Percentiles rank a stretch among this genome's conserved stretches.
Conservation (phyloP, 225 moss, liverwort and hornwort species). For the Pseudoscleropodium purum region DNA sequence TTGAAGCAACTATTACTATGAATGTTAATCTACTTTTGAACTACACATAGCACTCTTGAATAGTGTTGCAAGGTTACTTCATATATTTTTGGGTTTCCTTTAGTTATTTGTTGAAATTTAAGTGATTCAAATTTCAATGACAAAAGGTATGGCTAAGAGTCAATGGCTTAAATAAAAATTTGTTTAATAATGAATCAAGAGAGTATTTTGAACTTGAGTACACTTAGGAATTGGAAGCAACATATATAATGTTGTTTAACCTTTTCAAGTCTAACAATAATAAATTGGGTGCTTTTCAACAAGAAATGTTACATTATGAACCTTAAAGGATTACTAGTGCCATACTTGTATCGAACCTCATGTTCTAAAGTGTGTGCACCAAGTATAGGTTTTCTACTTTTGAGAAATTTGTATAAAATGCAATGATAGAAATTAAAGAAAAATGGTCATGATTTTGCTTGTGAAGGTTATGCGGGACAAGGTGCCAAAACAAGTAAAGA, state of each 20-base stretch:
- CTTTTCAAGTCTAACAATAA: not conserved
- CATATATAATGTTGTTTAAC: not conserved
- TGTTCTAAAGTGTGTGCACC: not conserved
- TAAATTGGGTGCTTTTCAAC: not conserved
- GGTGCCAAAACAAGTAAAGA: slow-evolving; percentile 81
- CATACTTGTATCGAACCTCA: not conserved
- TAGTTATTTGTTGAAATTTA: not conserved
- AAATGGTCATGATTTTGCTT: not conserved
- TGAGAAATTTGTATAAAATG: no score
- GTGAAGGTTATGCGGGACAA: slow-evolving; percentile 78
- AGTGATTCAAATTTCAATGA: not conserved
- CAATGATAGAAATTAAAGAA: rapidly evolving
- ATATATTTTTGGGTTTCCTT: no score
- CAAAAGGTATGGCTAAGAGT: not conserved
- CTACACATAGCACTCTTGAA: not conserved
- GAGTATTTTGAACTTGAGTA: not conserved
- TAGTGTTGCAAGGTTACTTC: not conserved
- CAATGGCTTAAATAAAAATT: not conserved
- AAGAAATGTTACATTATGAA: no score
- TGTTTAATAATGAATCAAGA: not conserved
- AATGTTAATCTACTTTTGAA: not conserved
- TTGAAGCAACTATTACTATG: not conserved
- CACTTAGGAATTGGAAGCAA: not conserved
- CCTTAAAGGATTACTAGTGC: not conserved
- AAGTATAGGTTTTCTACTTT: not conserved